Conservation (phyloP, 2,329 filamentous ascomycete genomes). For the Amauroascus niger region DNA sequence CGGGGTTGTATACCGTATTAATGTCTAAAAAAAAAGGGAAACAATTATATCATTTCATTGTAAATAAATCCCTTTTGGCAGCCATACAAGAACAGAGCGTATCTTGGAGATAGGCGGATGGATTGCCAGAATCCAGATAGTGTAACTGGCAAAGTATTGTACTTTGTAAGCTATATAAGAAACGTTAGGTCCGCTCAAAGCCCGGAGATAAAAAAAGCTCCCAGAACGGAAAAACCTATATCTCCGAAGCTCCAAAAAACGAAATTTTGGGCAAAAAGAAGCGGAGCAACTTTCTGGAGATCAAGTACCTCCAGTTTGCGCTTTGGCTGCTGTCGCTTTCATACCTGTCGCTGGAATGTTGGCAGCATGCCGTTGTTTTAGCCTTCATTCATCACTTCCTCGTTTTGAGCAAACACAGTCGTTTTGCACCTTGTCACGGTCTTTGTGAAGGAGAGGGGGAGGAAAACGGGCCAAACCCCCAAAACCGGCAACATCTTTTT, state of each 20-base stretch:
- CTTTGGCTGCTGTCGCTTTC: slow-evolving; percentile 1
- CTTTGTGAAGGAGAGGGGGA: neutral
- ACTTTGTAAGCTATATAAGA: neutral
- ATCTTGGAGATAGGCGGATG: too few species aligned
- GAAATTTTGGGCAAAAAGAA: slow-evolving; percentile 6
- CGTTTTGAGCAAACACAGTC: neutral
- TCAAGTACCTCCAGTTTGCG: neutral
- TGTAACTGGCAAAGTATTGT: too few species aligned
- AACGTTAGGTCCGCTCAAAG: neutral
- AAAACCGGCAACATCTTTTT: too few species aligned
- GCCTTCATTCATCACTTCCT: neutral
- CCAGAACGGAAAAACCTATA: slow-evolving; percentile 5
- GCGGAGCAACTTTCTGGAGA: neutral
- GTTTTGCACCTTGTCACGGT: neutral
- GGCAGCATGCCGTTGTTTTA: neutral
- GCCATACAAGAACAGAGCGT: too few species aligned
- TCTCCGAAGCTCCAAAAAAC: neutral
- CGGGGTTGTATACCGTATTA: neutral
- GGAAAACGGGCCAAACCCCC: neutral
- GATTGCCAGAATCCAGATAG: too few species aligned
- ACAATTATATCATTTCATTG: too few species aligned
- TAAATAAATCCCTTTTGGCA: too few species aligned
- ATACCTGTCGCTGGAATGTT: neutral
- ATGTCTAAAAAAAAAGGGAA: neutral
- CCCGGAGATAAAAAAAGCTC: neutral